Evolutionary conservation across 2,329 filamentous ascomycete species (phyloP).

Genomic region (Apiospora rasikravindrae): DNA sequence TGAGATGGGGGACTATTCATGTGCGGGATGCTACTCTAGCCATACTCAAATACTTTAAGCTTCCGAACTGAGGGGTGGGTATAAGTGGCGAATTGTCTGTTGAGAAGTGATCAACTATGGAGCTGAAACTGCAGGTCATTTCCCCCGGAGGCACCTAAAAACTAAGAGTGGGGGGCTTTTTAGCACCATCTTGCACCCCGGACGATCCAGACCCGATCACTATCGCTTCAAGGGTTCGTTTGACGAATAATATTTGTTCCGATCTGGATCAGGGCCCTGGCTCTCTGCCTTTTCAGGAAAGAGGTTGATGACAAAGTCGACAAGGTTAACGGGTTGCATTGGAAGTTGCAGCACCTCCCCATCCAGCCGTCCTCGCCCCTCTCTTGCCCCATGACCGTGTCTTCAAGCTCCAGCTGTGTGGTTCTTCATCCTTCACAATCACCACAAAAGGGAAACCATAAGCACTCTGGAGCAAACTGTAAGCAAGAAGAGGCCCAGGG

Average conservation of each 20-base stretch:
- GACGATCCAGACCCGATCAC: neutral
- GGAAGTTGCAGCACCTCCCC: no score
- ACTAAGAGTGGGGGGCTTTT: neutral
- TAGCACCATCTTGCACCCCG: neutral
- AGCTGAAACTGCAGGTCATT: slow-evolving; percentile 6
- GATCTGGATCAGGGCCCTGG: neutral
- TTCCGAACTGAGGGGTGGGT: neutral
- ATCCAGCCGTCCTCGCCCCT: neutral
- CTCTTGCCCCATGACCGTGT: neutral
- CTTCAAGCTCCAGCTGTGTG: neutral
- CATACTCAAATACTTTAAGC: neutral
- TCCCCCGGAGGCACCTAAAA: neutral
- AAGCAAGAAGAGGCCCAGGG: slow-evolving; percentile 67
- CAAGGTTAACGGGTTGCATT: neutral
- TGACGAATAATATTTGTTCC: neutral
- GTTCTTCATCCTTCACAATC: slow-evolving; percentile 56
- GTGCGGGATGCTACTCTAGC: neutral
- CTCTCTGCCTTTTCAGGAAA: neutral
- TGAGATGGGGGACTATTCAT: neutral
- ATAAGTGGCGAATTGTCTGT: slow-evolving; percentile 8
- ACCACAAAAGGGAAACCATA: slow-evolving; percentile 56
- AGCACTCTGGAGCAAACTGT: slow-evolving; percentile 61
- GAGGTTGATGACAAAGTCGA: neutral
- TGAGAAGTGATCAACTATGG: neutral
- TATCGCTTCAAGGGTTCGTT: neutral